A percentile compares a stretch with the other conserved stretches of the same genome.
Evolutionary conservation across 169 alveolate genomes (phyloP).

Genomic region (Cryptosporidium ryanae): DNA sequence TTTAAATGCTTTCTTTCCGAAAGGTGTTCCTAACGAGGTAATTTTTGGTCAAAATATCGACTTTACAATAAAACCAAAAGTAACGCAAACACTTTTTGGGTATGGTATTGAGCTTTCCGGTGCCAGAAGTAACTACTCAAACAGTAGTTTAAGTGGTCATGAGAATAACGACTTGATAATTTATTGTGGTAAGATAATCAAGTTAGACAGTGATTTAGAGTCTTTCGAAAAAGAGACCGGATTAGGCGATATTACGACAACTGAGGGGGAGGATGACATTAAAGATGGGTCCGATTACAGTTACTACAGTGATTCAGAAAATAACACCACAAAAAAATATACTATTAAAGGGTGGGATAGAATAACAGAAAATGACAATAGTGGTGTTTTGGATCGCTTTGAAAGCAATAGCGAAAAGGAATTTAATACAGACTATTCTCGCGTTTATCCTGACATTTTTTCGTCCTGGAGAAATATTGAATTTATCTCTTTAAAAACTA

Average conservation of each 20-base stretch:
- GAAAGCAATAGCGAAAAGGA: too few species aligned
- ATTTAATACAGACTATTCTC: neutral
- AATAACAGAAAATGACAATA: neutral
- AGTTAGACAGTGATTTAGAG: too few species aligned
- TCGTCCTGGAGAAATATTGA: conserved; percentile 50
- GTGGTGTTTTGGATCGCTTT: too few species aligned
- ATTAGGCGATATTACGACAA: too few species aligned
- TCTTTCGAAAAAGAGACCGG: too few species aligned
- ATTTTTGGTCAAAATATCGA: conserved; percentile 48
- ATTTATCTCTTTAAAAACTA: too few species aligned
- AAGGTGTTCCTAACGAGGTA: conserved; percentile 46
- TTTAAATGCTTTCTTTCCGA: conserved; percentile 60
- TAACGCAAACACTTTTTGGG: conserved; percentile 59
- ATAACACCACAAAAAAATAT: too few species aligned
- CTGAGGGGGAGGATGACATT: conserved; percentile 2
- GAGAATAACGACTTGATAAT: too few species aligned
- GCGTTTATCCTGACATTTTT: conserved; percentile 66
- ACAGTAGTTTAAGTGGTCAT: too few species aligned
- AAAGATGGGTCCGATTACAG: conserved; percentile 1
- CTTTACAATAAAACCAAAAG: conserved; percentile 43
- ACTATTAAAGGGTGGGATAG: neutral
- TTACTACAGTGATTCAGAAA: too few species aligned
- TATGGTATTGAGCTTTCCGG: conserved; percentile 1
- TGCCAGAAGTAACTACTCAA: too few species aligned
- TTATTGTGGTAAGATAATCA: too few species aligned